These are phyloP conservation scores for Sarcodon sp. DNA, from an alignment of 768 basidiomycete species.

Conservation along the genomic window DNA sequence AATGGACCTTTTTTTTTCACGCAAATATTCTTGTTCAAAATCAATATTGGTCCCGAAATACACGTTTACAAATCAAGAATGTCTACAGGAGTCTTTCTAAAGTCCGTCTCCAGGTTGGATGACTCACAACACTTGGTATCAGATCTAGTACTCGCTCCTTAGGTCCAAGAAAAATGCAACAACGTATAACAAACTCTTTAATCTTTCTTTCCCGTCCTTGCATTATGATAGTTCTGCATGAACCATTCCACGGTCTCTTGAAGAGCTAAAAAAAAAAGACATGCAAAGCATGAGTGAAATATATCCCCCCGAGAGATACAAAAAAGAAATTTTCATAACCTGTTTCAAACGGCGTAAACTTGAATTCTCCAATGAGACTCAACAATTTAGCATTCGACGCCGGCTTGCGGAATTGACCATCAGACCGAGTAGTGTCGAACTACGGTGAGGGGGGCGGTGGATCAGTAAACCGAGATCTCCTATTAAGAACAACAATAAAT, in stretches of 20 bases:
- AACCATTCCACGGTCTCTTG: slow-evolving; percentile 80
- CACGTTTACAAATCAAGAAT: too few relatives aligned
- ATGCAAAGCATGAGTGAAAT: background rate
- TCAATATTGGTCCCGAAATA: too few relatives aligned
- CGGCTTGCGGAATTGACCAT: slow-evolving; percentile 94
- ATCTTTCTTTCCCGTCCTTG: slow-evolving; percentile 38
- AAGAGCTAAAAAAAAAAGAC: slow-evolving; percentile 39
- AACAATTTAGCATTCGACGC: slow-evolving; percentile 87
- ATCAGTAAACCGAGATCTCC: background rate
- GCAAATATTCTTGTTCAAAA: too few relatives aligned
- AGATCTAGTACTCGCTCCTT: too few relatives aligned
- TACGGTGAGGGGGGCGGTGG: slow-evolving; percentile 19
- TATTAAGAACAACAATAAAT: background rate
- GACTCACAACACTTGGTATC: too few relatives aligned
- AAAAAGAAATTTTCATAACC: slow-evolving; percentile 27
- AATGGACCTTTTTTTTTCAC: too few relatives aligned
- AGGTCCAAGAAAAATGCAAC: background rate
- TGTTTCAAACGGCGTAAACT: slow-evolving; percentile 85
- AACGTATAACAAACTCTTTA: background rate
- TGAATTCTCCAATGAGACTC: slow-evolving; percentile 62
- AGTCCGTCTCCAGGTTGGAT: too few relatives aligned
- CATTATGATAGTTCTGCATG: slow-evolving; percentile 63
- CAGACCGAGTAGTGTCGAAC: slow-evolving; percentile 79
- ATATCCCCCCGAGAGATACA: slow-evolving; percentile 1
- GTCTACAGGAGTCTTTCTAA: too few relatives aligned